Base-by-base conservation (phyloP, 1,284 basidiomycete genomes). In the Takashimella koratensis region DNA sequence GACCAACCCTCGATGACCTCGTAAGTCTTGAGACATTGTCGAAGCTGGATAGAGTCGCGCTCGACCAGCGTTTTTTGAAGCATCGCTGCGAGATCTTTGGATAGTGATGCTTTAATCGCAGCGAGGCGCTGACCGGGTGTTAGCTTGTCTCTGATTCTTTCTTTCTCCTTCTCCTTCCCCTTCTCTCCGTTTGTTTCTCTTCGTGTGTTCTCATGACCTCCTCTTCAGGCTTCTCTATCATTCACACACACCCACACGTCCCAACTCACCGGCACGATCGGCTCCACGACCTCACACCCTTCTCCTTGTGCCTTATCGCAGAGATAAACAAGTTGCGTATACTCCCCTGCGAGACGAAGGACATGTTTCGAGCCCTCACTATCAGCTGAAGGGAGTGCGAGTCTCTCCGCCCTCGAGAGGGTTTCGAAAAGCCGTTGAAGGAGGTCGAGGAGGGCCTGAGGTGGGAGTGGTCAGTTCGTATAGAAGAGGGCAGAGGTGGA, bases 241-340 rank as follows among this genome's bases (percentile, higher is more conserved):
- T n/a, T n/a, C n/a, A n/a, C n/a, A n/a, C n/a, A n/a, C n/a, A n/a
- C n/a, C n/a, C n/a, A n/a, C n/a, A n/a, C n/a, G n/a, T n/a, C n/a
- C n/a, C n/a, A 36, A 84, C 88, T 78, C 73, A 94, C 92, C 82
- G 87, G 88, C 79, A 90, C 84, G 13, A 92, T 82, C 59, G 87
- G 86, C 53, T 87, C 82, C 2, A 94, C 83, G 64, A 90, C 91
- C 8, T 80, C 80, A 68, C 89, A 90, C 2, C 82, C 81, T 63
- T 90, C 86, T 11, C 78, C 77, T 10, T 83, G 80, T 16, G 92
- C 90, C 71, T 96, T 94, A 16, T 84, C 82, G 39, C 85, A 82
- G 62, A 96, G 87, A 71, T 97, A 98, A 30, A 91, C 79, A n/a
- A 97, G 80, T 69, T 97, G 92, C 2, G 84, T 90, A 70, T 94